These are phyloP conservation scores for Caloboletus inedulis DNA, from an alignment of 1,284 basidiomycete genomes.

Conservation along the genomic window DNA sequence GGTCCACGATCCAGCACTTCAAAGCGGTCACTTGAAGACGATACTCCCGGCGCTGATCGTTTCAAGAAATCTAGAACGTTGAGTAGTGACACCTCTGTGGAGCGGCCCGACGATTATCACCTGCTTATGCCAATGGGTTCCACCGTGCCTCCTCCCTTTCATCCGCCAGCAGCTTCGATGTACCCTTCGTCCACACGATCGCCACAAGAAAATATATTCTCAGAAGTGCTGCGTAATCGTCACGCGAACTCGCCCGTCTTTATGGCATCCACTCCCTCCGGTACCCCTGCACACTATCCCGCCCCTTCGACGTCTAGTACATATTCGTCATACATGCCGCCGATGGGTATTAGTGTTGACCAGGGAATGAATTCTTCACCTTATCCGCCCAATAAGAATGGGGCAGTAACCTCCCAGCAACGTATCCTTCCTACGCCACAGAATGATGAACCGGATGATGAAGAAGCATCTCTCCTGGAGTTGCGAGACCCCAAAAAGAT, in stretches of 20 bases:
- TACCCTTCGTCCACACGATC: conserved; percentile 35
- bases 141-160: conserved; percentile 35
- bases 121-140: conserved; percentile 54
- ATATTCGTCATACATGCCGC: conserved; percentile 56
- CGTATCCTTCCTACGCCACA: conserved; percentile 28
- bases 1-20: conserved; percentile 21
- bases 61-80: conserved; percentile 51
- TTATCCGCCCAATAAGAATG: conserved; percentile 29
- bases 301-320: conserved; percentile 34
- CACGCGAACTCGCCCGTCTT: conserved; percentile 62
- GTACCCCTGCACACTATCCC: conserved; percentile 32
- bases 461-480: conserved; percentile 26
- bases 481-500: conserved; percentile 58
- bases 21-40: conserved; percentile 52
- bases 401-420: conserved; percentile 19
- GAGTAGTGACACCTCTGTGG: conserved; percentile 39
- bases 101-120: conserved; percentile 47
- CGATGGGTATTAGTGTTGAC: conserved; percentile 56
- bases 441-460: conserved; percentile 27
- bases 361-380: conserved; percentile 48
- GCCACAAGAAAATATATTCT: conserved; percentile 53
- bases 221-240: conserved; percentile 56
- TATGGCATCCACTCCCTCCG: conserved; percentile 43
- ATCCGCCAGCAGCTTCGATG: conserved; percentile 36
- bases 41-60: conserved; percentile 34